Base-by-base conservation (phyloP, 768 basidiomycete genomes). In the Suillus sp. region DNA sequence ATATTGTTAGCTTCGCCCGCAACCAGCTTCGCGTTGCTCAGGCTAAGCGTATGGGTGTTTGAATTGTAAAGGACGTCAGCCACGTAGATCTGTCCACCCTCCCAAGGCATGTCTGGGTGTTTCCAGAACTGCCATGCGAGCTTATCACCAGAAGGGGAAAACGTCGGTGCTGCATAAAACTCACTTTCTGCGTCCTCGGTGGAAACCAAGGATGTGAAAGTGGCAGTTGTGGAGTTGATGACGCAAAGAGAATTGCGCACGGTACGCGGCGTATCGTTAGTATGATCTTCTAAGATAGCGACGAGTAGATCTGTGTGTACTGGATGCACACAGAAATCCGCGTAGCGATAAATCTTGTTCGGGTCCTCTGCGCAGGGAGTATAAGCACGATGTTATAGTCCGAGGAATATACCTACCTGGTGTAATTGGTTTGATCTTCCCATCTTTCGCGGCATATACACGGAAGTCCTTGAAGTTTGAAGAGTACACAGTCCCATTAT, bases 71-170 rank as follows among this genome's bases (percentile, higher is more conserved):
- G 20, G 18, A 87, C 72, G 13, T 81, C 74, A 0, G 82, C 88
- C 53, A 86, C 69, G 67, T 80, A 78, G 63, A 91, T 75, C 61
- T 83, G 74, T 5, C 79, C 75, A 14, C 84, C 86, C 67, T 87
- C 81, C 87, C 87, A 92, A 3, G 90, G 84, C 86, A 88, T 86
- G 66, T 85, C 79, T 0, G 86, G 86, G 42, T 86, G 85, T 61
- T 70, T 76, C 90, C 89, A 91, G 63, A 86, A 77, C 54, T 84
- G 77, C 85, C 86, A 92, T 0, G 78, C 80, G 6, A 91, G 67
- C 60, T 76, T 78, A 37, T 66, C 75, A 0, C 88, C 89, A 59
- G 86, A 80, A 0, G 84, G 80, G 22, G 83, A 84, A 73, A 89
- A 84, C 35, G 70, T 75, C 0, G 89, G 85, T 2, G 77, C 68